Conservation (phyloP, 139 green algal genomes). For the Astrephomene gubernaculifera region DNA sequence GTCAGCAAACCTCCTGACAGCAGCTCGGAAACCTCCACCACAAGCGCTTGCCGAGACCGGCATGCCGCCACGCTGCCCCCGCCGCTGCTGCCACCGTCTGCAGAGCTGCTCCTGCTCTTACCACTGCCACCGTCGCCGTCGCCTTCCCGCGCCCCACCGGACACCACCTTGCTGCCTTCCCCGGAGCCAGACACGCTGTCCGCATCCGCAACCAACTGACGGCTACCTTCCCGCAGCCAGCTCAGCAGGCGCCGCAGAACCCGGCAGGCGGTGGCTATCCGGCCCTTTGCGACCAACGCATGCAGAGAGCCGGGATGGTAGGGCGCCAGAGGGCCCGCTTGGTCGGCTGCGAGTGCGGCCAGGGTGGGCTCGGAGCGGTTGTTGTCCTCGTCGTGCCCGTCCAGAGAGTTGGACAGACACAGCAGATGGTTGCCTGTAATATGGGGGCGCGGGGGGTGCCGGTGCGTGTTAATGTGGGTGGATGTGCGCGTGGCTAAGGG, state of each 20-base stretch:
- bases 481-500: too few relatives aligned
- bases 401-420: slow-evolving; percentile 28
- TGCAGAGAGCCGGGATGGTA: slow-evolving; percentile 50
- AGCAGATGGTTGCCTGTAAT: slow-evolving; percentile 38
- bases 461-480: background rate
- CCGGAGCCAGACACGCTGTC: background rate
- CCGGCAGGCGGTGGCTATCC: slow-evolving; percentile 24
- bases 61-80: background rate
- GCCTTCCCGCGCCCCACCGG: background rate
- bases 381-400: background rate
- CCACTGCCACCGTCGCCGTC: background rate
- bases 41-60: background rate
- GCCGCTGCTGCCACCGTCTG: too few relatives aligned
- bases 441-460: background rate
- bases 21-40: slow-evolving; percentile 3
- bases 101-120: too few relatives aligned
- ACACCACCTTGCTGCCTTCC: background rate
- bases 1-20: slow-evolving; percentile 7
- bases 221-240: slow-evolving; percentile 16
- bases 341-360: background rate
- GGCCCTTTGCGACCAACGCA: slow-evolving; percentile 50
- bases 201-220: too few relatives aligned
- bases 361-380: background rate
- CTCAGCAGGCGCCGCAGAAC: slow-evolving; percentile 52
- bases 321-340: slow-evolving; percentile 45